These are phyloP conservation scores for Oidiodendron maius DNA, from an alignment of 495 filamentous ascomycete species.

Conservation along the genomic window DNA sequence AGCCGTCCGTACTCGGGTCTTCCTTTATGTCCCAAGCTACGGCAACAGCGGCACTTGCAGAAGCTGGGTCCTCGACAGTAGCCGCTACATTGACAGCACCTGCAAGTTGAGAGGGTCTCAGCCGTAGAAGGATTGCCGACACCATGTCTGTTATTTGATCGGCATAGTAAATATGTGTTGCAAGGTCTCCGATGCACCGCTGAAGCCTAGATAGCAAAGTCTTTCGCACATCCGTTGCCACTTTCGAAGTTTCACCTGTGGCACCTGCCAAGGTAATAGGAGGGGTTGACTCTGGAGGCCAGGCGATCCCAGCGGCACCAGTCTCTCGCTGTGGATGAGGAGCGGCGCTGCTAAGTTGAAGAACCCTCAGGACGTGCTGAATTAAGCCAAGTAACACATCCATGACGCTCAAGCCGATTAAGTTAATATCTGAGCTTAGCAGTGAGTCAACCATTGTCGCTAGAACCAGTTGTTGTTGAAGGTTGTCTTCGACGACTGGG, in stretches of 20 bases:
- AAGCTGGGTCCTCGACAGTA: constrained; percentile 36
- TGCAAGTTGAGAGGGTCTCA: constrained; percentile 54
- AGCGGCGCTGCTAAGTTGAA: constrained; percentile 51
- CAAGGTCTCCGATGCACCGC: constrained; percentile 75
- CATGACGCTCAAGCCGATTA: constrained; percentile 91
- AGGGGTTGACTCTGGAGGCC: not conserved
- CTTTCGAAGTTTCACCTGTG: constrained; percentile 8
- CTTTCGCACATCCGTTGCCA: constrained; percentile 17
- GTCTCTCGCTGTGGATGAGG: constrained; percentile 6
- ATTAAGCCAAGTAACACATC: constrained; percentile 80
- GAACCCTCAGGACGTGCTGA: constrained; percentile 66
- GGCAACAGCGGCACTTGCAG: constrained; percentile 22
- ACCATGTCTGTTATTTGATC: constrained; percentile 94
- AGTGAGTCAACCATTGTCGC: constrained; percentile 70
- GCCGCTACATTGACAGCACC: constrained; percentile 29
- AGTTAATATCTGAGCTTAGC: constrained; percentile 80
- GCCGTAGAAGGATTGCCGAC: constrained; percentile 63
- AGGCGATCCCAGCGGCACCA: not conserved
- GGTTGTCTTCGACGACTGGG: constrained; percentile 55
- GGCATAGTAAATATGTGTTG: constrained; percentile 88
- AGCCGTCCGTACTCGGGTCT: constrained; percentile 44
- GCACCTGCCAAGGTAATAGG: constrained; percentile 14
- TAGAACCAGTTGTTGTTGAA: constrained; percentile 66
- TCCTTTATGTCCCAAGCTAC: constrained; percentile 16
- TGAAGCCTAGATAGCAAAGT: constrained; percentile 41